Base-by-base conservation (phyloP, 2,329 filamentous ascomycete species). In the Knufia fluminis region DNA sequence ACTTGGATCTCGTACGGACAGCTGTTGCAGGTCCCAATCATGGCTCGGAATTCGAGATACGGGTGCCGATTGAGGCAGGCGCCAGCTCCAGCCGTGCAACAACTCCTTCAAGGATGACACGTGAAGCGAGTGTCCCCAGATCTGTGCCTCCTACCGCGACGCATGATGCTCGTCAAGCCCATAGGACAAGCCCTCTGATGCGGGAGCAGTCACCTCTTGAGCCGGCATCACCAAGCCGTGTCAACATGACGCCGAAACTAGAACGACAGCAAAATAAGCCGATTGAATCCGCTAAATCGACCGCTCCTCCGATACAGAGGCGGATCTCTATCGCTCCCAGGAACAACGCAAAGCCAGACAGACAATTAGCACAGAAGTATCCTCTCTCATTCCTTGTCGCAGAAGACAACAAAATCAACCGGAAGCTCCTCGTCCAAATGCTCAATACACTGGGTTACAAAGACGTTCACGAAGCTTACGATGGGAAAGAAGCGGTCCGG, bases 361-460 rank as follows among this genome's bases (percentile, higher is more conserved):
- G 74, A 39, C 70, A 76, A 12, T 70, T 85, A 3, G 79, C 77
- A 2, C 65, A 68, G 41, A 78, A 77, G 56, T 71, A 78, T 52
- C 83, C 83, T 1, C 70, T 86, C 7, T 82, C 76, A 8, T 81
- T 86, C 54, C 71, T 86, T 2, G 78, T 86, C 1, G 83, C 80
- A 3, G 83, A 86, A 66, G 83, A 86, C 64, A 86, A 86, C 63
- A 76, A 76, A 54, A 83, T 86, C 64, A 85, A 86, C 59, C 77
- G 83, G 48, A 79, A 77, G 40, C 74, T 86, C 0, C 71, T 85
- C 14, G 74, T 83, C 23, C 79, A 69, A 57, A 85, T 85, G 75
- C 74, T 86, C 6, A 69, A 69, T 19, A 83, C 82, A 57, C 74
- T 86, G 12, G 83, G 83, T 10, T 86, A 86, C 62, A 69, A 68